These are phyloP conservation scores for Brassica incana DNA, from an alignment of 345 rosid genomes.

Conservation along the genomic window DNA sequence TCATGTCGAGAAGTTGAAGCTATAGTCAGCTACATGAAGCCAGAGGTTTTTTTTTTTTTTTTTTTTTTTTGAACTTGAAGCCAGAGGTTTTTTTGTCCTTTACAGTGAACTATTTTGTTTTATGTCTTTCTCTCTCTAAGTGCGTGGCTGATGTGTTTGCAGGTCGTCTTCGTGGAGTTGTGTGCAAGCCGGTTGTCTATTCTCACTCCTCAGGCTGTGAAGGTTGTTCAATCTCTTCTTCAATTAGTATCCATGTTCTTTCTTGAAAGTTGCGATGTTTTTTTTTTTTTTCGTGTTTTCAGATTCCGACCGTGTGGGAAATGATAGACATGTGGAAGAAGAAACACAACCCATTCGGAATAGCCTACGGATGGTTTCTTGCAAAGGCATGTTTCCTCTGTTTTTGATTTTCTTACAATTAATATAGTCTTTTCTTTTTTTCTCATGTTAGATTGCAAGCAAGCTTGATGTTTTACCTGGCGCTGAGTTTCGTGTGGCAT, in stretches of 20 bases:
- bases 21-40: slow-evolving; percentile 67
- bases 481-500: slow-evolving; percentile 90
- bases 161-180: slow-evolving; percentile 90
- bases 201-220: slow-evolving; percentile 67
- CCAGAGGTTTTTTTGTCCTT: slow-evolving; percentile 69
- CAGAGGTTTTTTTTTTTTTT: no score
- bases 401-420: neutral
- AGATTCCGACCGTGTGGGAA: slow-evolving; percentile 77
- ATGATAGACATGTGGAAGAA: slow-evolving; percentile 92
- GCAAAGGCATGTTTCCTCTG: slow-evolving; percentile 56
- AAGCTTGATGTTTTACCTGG: slow-evolving; percentile 88
- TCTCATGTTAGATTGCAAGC: slow-evolving; percentile 61
- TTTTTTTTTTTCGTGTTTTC: slow-evolving; percentile 7
- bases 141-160: slow-evolving; percentile 16
- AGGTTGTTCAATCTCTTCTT: slow-evolving; percentile 47
- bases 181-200: slow-evolving; percentile 79
- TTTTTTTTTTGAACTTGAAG: no score
- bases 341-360: slow-evolving; percentile 72
- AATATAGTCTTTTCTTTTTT: neutral
- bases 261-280: neutral
- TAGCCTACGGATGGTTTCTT: slow-evolving; percentile 83
- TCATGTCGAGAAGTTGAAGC: slow-evolving; percentile 93
- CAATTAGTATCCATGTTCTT: neutral
- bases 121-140: neutral
- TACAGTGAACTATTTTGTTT: slow-evolving; percentile 1